Base-by-base conservation (phyloP, 2,329 filamentous ascomycete genomes). In the Fusarium brevicatenulatum region DNA sequence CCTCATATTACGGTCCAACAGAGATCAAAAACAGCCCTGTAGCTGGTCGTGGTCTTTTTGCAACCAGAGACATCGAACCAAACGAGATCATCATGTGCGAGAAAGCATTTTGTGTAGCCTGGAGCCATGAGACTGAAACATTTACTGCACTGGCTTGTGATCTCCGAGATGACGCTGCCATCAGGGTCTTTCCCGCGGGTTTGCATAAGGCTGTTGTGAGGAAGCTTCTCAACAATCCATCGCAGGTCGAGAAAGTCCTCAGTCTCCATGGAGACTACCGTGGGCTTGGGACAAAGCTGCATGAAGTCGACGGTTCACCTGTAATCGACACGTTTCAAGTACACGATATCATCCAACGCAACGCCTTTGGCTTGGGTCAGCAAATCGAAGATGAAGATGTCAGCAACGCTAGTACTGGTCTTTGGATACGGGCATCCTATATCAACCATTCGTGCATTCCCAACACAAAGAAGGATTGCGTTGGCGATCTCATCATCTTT, bases 401-500 rank as follows among this genome's bases (percentile, higher is more conserved):
- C 1, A 74, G 74, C 7, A 81, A 80, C 37, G 73, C 81, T 3
- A 83, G 81, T 50, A 78, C 80, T 0, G 83, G 83, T 5, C 70
- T 85, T 32, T 86, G 83, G 83, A 73, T 79, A 3, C 70, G 78
- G 9, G 80, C 82, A 7, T 81, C 83, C 0, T 83, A 83, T 63
- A 81, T 84, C 64, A 86, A 86, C 52, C 84, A 86, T 66, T 83
- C 82, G 0, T 86, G 84, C 62, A 54, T 80, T 4, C 58, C 79
- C 37, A 85, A 84, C 63, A 65, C 75, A 0, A 76, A 76, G 47
- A 82, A 81, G 34, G 77, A 81, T 4, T 83, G 80, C 52, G 74
- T 84, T 10, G 84, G 84, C 28, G 84, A 83, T 64, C 60, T 83
- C 7, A 78, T 83, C 58, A 71, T 85, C 8, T 60, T 86, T 13